Percentiles rank a stretch among this genome's conserved stretches.
Evolutionary conservation across 164 flowering plant species (phyloP).

Genomic region (Euptelea pleiosperma): DNA sequence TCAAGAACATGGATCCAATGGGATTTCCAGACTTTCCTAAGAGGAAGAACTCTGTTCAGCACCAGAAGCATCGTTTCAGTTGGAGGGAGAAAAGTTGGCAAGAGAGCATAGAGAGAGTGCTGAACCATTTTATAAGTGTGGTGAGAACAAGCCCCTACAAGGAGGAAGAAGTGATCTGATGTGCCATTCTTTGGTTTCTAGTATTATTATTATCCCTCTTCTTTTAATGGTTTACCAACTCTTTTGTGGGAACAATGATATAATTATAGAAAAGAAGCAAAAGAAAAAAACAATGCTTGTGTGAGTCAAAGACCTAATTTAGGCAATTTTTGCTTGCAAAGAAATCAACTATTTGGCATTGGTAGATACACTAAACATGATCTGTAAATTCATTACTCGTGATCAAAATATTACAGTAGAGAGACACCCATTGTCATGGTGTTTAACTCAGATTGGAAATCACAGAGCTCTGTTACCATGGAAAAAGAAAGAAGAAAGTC

Average conservation of each 20-base stretch:
- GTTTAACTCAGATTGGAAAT: background rate
- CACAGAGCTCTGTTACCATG: background rate
- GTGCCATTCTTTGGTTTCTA: too few species aligned
- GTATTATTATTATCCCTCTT: too few species aligned
- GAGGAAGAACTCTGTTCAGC: background rate
- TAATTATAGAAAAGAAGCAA: too few species aligned
- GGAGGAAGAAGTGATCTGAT: too few species aligned
- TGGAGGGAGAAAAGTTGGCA: background rate
- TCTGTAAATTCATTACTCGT: background rate
- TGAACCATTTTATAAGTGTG: too few species aligned
- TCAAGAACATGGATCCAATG: background rate
- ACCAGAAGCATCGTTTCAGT: background rate
- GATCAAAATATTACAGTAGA: background rate
- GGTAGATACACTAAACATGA: background rate
- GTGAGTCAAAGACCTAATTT: too few species aligned
- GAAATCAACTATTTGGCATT: background rate
- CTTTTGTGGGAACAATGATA: too few species aligned
- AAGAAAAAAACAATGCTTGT: too few species aligned
- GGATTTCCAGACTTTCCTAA: background rate
- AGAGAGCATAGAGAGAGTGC: background rate
- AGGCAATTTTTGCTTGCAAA: too few species aligned
- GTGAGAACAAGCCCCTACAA: too few species aligned
- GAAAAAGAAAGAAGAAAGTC: too few species aligned
- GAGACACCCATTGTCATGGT: background rate
- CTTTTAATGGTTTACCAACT: too few species aligned